Conservation (phyloP, 352 stramenopile species). For the Globisporangium canariense region DNA sequence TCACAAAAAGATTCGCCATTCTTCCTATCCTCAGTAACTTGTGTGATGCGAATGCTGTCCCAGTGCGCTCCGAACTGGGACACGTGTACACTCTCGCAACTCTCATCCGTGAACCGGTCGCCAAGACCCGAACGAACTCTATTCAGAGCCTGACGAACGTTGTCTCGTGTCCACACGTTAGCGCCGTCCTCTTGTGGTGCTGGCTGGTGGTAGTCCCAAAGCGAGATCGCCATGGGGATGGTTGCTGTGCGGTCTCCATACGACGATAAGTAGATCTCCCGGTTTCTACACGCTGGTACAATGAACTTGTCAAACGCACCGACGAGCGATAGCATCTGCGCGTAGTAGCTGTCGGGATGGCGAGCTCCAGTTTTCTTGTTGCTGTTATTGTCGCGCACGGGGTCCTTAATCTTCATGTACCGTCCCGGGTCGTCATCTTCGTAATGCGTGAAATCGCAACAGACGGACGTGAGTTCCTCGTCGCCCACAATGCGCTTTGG, state of each 20-base stretch:
- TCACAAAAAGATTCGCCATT: not conserved
- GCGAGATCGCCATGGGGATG: slow-evolving; percentile 8
- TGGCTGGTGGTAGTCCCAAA: slow-evolving; percentile 4
- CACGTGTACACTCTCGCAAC: not conserved
- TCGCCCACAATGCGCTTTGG: slow-evolving; percentile 5
- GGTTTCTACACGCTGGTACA: not conserved
- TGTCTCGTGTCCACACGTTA: not conserved
- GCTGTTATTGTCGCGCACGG: slow-evolving; percentile 1
- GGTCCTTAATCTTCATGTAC: slow-evolving; percentile 4
- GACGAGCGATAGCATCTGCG: slow-evolving; percentile 2
- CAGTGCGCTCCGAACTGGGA: slow-evolving; percentile 10
- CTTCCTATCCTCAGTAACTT: not conserved
- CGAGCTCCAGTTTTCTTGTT: not conserved
- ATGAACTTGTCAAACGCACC: slow-evolving; percentile 6
- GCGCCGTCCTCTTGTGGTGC: not conserved
- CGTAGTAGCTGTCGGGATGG: not conserved
- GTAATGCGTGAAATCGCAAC: not conserved
- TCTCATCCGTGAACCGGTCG: not conserved
- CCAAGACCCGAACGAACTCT: not conserved
- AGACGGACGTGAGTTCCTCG: not conserved
- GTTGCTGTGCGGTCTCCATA: slow-evolving; percentile 2
- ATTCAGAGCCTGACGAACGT: not conserved
- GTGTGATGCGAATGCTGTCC: slow-evolving; percentile 1
- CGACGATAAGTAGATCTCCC: slow-evolving; percentile 1
- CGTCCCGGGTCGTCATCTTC: not conserved